Percentiles rank a stretch among this genome's conserved stretches.
phyloP scores from a whole-genome alignment of 2,329 filamentous ascomycete genomes.

The Verticillium klebahnii region DNA sequence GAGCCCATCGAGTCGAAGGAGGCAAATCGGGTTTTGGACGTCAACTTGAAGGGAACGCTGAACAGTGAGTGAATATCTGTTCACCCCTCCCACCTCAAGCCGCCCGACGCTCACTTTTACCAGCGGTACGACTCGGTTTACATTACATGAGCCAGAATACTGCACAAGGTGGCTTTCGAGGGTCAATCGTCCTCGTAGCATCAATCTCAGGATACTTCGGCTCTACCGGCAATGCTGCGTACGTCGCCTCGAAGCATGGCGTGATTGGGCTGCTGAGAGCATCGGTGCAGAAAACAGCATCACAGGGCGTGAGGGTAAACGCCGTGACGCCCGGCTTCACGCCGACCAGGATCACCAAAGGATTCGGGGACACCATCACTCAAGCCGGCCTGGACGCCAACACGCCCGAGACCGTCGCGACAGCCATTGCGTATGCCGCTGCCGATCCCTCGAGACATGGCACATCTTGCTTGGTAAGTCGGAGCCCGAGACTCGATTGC shows the following conservation, averaged over 20 bases:
- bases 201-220: constrained; percentile 16
- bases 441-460: background rate
- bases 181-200: constrained; percentile 11
- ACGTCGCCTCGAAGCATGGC: constrained; percentile 15
- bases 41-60: constrained; percentile 37
- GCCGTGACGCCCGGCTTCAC: background rate
- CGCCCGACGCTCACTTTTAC: background rate
- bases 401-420: background rate
- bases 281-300: background rate
- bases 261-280: constrained; percentile 12
- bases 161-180: background rate
- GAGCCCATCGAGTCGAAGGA: background rate
- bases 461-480: background rate
- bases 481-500: background rate
- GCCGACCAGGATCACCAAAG: background rate
- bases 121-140: background rate
- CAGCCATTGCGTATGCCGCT: background rate
- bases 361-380: background rate
- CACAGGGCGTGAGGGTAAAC: background rate
- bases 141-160: background rate
- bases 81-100: no score
- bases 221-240: constrained; percentile 10
- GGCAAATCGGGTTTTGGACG: constrained; percentile 47
- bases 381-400: background rate
- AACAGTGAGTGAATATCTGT: background rate